Base-by-base conservation (phyloP, 371 early-diverging fungal species). In the Rhizopus delemar region DNA sequence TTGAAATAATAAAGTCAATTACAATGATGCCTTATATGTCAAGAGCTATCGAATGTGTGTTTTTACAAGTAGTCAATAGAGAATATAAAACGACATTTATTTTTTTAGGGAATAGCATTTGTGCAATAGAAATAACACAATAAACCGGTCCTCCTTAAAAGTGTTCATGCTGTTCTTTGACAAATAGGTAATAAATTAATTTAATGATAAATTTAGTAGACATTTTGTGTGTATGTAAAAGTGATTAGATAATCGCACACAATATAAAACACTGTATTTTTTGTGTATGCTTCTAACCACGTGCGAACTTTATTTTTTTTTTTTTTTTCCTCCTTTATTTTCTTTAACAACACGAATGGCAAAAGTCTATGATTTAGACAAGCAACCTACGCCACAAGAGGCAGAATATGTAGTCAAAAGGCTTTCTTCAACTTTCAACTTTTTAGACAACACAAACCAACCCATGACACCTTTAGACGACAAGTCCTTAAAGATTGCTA, bases 401-500 rank as follows among this genome's bases (percentile, higher is more conserved):
- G 74, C 78, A 13, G 74, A 73, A 46, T 59, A 60, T 34, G 60
- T 73, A 12, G 66, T 78, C 1, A 78, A 78, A 41, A 65, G 80
- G 53, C 67, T 76, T 53, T 74, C 79, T 11, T 58, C 70, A 4
- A 70, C 71, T 1, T 66, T 66, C 29, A 68, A 58, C 31, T 53
- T 75, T 4, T 46, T 59, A 3, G 72, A 73, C 6, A 68, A 51
- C 12, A 38, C 57, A 7, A 34, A 57, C n/a, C 56, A 46, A 16
- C 51, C 51, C 5, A 31, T 63, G n/a, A 50, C 60, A 8, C 56
- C 80, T 8, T 80, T 76, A 58, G 86, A 85, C 59, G 83, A 83
- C 46, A 77, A 77, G 51, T 73, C 76, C 1, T 62, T 84, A 6
- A 90, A 88, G 67, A 78, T 83, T 50, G 80, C 88, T 8, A 81